Evolutionary conservation across 305 asterid species (phyloP), one percentile per base, ranked within the genome.

Genomic region (Fraxinus angustifolia): DNA sequence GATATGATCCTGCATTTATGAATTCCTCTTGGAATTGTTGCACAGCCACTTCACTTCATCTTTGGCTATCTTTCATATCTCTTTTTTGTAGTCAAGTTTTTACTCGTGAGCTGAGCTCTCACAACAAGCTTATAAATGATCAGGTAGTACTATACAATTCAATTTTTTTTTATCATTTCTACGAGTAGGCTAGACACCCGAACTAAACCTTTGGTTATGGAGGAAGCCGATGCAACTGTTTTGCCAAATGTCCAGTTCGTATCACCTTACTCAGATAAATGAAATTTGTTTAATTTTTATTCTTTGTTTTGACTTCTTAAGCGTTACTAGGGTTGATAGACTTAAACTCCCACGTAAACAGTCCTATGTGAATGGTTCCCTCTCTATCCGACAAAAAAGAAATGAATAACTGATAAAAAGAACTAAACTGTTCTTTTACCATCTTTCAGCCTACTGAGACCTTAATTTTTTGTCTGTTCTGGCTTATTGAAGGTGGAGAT

Each of bases 301-400:
- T 70, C 30, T 70, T 68, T 36, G 45, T 38, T 78, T 53, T 75
- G 60, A 48, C 31, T 71, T 76, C 14, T 73, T 84, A 38, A 42
- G 75, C 78, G 10, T 34, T n/a, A 31, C 45, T n/a, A 35, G 48
- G 75, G 6, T 31, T 71, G 23, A 12, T 16, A 38, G 56, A 23
- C 50, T 53, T 68, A 35, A 71, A 68, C 74, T 58, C 74, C 8
- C 62, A 14, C 33, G 67, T 53, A 6, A 8, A 17, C 70, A 12
- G 16, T 56, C 78, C 78, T 17, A 38, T 74, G 31, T 45, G 35
- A 48, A 26, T 73, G 12, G 8, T 30, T 23, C 76, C 17, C 77
- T 40, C 36, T 60, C 38, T 2, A 36, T 31, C 73, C 23, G 2
- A 26, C 65, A 10, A 28, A 67, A 23, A 26, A 28, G 34, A 67